Percentiles rank a stretch among this genome's conserved stretches.
These are phyloP conservation scores for Kuraishia molischiana DNA, from an alignment of 805 yeast species.

Conservation along the genomic window DNA sequence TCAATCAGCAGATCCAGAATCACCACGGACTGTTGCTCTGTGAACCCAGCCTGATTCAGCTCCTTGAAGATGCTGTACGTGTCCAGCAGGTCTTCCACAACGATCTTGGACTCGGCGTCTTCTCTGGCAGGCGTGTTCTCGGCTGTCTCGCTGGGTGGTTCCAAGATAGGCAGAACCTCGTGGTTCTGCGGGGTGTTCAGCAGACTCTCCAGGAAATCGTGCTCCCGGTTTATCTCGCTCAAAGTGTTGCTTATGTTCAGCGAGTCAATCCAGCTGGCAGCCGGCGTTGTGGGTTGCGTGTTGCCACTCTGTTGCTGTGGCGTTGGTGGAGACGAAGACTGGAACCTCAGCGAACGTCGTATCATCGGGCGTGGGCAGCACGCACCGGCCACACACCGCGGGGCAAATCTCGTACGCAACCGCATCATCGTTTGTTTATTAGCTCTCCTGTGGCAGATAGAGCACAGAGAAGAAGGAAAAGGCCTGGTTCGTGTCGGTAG, in stretches of 20 bases:
- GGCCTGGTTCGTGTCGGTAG: too few relatives aligned
- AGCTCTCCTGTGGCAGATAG: too few relatives aligned
- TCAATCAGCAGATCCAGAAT: conserved; percentile 36
- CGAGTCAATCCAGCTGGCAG: background rate
- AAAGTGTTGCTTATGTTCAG: conserved; percentile 16
- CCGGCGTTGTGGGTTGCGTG: too few relatives aligned
- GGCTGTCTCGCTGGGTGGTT: background rate
- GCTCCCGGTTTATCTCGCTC: conserved; percentile 15
- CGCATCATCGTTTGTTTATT: too few relatives aligned
- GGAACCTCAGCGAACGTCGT: too few relatives aligned
- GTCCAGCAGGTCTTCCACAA: conserved; percentile 37
- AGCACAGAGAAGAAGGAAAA: too few relatives aligned
- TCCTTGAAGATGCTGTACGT: conserved; percentile 51
- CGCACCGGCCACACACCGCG: too few relatives aligned
- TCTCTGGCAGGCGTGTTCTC: background rate
- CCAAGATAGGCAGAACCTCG: background rate
- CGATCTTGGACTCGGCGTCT: conserved; percentile 8
- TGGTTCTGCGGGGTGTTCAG: background rate
- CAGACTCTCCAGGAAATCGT: background rate
- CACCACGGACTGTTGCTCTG: conserved; percentile 48
- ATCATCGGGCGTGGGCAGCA: too few relatives aligned
- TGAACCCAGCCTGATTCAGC: conserved; percentile 47
- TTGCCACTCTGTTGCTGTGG: too few relatives aligned
- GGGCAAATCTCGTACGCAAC: too few relatives aligned
- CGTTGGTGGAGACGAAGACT: too few relatives aligned